Evolutionary conservation across 805 yeast genomes (phyloP).

Genomic region (Yarrowia sp.): DNA sequence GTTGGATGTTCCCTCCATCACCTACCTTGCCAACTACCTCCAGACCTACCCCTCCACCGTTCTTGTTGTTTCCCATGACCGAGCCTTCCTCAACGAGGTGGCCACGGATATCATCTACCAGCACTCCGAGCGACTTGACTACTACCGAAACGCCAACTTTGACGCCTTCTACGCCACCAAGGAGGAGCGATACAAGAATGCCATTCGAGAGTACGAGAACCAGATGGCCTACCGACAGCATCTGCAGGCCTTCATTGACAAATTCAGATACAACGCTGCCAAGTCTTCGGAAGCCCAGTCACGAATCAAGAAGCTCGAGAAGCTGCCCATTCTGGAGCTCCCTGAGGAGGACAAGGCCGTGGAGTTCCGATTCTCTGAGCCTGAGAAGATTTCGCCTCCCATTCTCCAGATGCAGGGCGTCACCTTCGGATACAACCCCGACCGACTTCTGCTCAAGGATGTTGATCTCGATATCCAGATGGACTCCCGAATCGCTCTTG

Average conservation of each 20-base stretch:
- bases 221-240: slow-evolving; percentile 96
- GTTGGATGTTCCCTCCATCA: slow-evolving; percentile 99
- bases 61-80: slow-evolving; percentile 94
- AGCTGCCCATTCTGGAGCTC: slow-evolving; percentile 85
- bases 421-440: slow-evolving; percentile 74
- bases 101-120: slow-evolving; percentile 98
- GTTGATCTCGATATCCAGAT: slow-evolving; percentile 89
- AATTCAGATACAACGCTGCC: slow-evolving; percentile 95
- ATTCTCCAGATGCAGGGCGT: slow-evolving; percentile 84
- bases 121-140: slow-evolving; percentile 94
- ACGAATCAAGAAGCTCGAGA: slow-evolving; percentile 93
- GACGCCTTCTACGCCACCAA: slow-evolving; percentile 89
- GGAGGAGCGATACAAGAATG: slow-evolving; percentile 92
- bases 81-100: slow-evolving; percentile 94
- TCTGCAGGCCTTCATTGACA: slow-evolving; percentile 91
- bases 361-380: slow-evolving; percentile 90
- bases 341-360: slow-evolving; percentile 89
- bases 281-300: slow-evolving; percentile 97
- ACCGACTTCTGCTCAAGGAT: slow-evolving; percentile 59
- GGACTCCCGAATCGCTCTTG: slow-evolving; percentile 93
- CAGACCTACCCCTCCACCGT: slow-evolving; percentile 91
- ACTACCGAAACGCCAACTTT: slow-evolving; percentile 85
- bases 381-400: slow-evolving; percentile 90
- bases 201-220: slow-evolving; percentile 90
- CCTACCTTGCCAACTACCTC: slow-evolving; percentile 83